Evolutionary conservation across 1,284 basidiomycete species (phyloP).

Genomic region (Cryptococcus neoformans): DNA sequence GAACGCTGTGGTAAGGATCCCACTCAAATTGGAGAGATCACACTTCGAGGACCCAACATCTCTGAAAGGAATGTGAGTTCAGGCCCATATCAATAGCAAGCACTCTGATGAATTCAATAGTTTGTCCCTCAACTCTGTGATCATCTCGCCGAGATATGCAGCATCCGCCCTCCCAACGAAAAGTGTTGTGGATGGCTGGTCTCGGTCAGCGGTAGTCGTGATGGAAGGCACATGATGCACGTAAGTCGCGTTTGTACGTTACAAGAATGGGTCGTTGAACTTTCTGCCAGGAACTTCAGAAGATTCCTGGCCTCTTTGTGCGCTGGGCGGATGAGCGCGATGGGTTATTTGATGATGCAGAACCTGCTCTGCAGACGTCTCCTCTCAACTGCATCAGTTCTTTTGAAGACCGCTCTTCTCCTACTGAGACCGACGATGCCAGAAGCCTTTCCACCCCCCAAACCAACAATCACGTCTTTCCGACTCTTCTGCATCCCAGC

Average conservation of each 20-base stretch:
- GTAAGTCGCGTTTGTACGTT: conserved; percentile 10
- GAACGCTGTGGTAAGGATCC: conserved; percentile 10
- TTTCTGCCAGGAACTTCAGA: conserved; percentile 15
- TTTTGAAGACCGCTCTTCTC: conserved; percentile 1
- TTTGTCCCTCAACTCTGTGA: conserved; percentile 28
- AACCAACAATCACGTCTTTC: neutral
- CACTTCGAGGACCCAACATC: conserved; percentile 1
- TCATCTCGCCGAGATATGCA: conserved; percentile 27
- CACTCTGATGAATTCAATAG: conserved; percentile 12
- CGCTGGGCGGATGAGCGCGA: conserved; percentile 23
- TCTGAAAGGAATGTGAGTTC: conserved; percentile 25
- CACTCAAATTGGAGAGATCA: conserved; percentile 8
- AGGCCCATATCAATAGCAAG: neutral
- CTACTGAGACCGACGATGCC: neutral
- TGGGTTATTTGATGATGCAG: conserved; percentile 5
- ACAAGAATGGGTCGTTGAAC: neutral
- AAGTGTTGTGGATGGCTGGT: conserved; percentile 19
- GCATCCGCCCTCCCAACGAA: conserved; percentile 15
- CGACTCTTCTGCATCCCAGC: neutral
- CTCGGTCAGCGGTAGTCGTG: conserved; percentile 10
- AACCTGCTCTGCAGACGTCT: neutral
- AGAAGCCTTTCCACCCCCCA: neutral
- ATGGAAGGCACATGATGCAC: conserved; percentile 19
- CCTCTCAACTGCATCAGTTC: neutral
- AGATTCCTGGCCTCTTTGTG: conserved; percentile 26